These are phyloP conservation scores for Pseudozyma tsukubaensis DNA, from an alignment of 1,284 basidiomycete genomes.

Conservation along the genomic window DNA sequence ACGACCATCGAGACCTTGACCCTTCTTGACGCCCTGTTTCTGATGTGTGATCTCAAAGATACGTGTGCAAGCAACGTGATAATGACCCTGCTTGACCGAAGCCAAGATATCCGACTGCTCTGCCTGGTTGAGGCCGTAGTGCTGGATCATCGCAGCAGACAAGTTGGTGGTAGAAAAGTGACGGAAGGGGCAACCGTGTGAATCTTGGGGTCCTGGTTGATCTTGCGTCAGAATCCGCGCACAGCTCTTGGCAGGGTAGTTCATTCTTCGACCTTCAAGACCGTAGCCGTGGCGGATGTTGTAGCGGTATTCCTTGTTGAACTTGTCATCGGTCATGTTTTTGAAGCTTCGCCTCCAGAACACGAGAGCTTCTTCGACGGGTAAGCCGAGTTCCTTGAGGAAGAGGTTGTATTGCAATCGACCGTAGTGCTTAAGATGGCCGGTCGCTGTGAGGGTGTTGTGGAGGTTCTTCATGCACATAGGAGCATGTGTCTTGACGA, in stretches of 20 bases:
- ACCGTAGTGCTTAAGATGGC: constrained; percentile 92
- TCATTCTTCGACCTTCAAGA: constrained; percentile 90
- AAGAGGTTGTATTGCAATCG: constrained; percentile 93
- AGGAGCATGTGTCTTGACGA: constrained; percentile 90
- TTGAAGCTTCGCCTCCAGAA: constrained; percentile 93
- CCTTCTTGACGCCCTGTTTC: constrained; percentile 80
- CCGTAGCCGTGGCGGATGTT: constrained; percentile 97
- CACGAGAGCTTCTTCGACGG: constrained; percentile 90
- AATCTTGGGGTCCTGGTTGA: constrained; percentile 79
- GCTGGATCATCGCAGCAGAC: constrained; percentile 78
- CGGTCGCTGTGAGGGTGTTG: constrained; percentile 79
- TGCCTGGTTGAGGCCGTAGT: constrained; percentile 77
- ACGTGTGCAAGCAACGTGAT: constrained; percentile 95
- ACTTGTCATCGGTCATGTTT: constrained; percentile 85
- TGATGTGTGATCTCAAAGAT: constrained; percentile 94
- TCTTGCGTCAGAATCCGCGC: constrained; percentile 86
- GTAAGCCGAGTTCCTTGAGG: constrained; percentile 87
- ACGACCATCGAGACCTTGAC: constrained; percentile 82
- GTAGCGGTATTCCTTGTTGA: constrained; percentile 97
- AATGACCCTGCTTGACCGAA: constrained; percentile 84
- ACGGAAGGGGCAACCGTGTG: constrained; percentile 94
- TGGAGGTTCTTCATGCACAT: constrained; percentile 95
- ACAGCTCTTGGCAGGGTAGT: constrained; percentile 95
- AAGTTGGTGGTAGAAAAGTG: constrained; percentile 89
- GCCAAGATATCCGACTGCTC: constrained; percentile 89